Conservation (phyloP, 345 rosid species). For the Dovyalis caffra region DNA sequence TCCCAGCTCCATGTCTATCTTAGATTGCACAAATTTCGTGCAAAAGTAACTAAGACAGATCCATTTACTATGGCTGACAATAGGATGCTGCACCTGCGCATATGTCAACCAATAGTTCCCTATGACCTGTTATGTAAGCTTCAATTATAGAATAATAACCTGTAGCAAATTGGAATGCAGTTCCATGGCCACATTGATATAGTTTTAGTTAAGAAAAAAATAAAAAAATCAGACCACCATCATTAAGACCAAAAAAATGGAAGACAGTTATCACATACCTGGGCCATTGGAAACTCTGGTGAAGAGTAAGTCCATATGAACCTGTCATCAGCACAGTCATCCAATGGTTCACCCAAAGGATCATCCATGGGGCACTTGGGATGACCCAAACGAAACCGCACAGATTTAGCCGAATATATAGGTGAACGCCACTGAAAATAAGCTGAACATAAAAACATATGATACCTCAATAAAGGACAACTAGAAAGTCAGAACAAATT, state of each 20-base stretch:
- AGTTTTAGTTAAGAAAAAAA: not conserved
- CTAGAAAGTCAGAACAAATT: conserved; percentile 1
- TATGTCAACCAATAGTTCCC: not conserved
- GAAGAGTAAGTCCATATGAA: conserved; percentile 83
- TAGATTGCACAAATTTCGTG: not conserved
- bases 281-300: conserved; percentile 84
- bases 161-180: not conserved
- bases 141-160: not conserved
- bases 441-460: conserved; percentile 44
- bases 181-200: not conserved
- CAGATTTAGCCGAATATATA: conserved; percentile 74
- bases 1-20: not conserved
- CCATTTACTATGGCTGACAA: not conserved
- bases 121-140: not conserved
- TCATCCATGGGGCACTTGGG: conserved; percentile 26
- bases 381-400: conserved; percentile 78
- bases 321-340: conserved; percentile 36
- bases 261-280: conserved; percentile 43
- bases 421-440: conserved; percentile 69
- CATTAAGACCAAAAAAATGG: not conserved
- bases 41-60: not conserved
- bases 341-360: conserved; percentile 26
- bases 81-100: not conserved
- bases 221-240: not conserved
- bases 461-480: conserved; percentile 18